phyloP scores from a whole-genome alignment of 176 grass and related monocot genomes.

The Raddia guianensis region DNA sequence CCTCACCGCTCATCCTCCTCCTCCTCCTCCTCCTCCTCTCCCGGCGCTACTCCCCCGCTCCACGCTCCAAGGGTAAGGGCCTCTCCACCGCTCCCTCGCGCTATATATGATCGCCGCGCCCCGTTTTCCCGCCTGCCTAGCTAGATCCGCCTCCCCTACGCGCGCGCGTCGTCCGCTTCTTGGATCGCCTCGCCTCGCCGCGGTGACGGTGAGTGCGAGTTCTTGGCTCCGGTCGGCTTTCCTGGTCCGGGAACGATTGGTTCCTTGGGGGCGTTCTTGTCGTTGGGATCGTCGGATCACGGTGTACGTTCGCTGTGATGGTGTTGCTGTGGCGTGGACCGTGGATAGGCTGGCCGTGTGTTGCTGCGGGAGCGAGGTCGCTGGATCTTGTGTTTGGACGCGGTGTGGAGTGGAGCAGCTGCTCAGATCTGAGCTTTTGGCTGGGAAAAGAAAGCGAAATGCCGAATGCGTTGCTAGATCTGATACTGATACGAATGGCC shows the following conservation, averaged over 20 bases:
- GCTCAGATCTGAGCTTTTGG: slow-evolving; percentile 28
- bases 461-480: not conserved
- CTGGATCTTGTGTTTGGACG: not conserved
- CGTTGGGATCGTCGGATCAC: not conserved
- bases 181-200: slow-evolving; percentile 25
- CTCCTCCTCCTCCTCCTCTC: not conserved
- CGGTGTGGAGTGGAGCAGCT: not conserved
- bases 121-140: not conserved
- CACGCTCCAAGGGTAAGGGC: slow-evolving; percentile 49
- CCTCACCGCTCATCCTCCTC: not conserved
- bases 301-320: not conserved
- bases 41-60: slow-evolving; percentile 36
- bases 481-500: not conserved
- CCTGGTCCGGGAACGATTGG: not conserved
- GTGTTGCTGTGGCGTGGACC: not conserved
- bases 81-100: slow-evolving; percentile 33
- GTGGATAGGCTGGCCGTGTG: not conserved
- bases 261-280: not conserved
- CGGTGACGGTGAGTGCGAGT: not conserved
- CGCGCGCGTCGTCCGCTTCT: not conserved
- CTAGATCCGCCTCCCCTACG: not conserved
- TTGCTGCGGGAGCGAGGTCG: not conserved
- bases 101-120: not conserved
- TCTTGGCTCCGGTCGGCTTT: too few relatives aligned
- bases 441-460: not conserved